These are phyloP conservation scores for Sclerotinia subarctica DNA, from an alignment of 2,329 filamentous ascomycete species.

Conservation along the genomic window DNA sequence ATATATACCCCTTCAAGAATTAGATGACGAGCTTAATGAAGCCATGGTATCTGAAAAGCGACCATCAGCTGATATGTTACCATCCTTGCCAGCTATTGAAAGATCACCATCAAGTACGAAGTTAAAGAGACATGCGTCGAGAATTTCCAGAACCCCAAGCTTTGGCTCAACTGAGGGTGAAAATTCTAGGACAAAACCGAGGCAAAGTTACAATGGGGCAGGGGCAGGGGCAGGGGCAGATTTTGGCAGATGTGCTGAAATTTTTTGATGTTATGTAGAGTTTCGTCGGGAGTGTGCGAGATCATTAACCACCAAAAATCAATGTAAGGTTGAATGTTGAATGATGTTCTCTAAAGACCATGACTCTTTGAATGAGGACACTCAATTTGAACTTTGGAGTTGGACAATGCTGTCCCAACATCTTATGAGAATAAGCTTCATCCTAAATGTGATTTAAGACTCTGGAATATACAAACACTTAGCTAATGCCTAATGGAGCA, in stretches of 20 bases:
- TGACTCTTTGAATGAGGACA: not conserved
- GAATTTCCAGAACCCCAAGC: constrained; percentile 50
- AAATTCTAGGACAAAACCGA: constrained; percentile 31
- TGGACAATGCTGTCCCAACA: not conserved
- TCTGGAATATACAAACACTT: not conserved
- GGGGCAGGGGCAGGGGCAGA: constrained; percentile 31
- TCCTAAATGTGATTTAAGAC: not conserved
- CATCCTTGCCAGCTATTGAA: constrained; percentile 23
- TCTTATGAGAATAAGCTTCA: not conserved
- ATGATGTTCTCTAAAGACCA: not conserved
- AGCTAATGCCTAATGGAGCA: not conserved
- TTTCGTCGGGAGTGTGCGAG: constrained; percentile 4
- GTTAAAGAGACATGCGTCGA: constrained; percentile 51
- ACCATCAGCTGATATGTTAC: constrained; percentile 47
- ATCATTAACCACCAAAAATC: constrained; percentile 14
- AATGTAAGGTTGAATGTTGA: not conserved
- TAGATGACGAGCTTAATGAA: not conserved
- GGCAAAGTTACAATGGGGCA: constrained; percentile 29
- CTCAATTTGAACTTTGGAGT: not conserved
- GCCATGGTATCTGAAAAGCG: constrained; percentile 20
- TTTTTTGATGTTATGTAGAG: constrained; percentile 27
- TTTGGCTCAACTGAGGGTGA: constrained; percentile 42
- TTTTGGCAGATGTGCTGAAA: constrained; percentile 33
- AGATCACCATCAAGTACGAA: constrained; percentile 25
- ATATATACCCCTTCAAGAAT: not conserved